phyloP scores from a whole-genome alignment of 345 rosid species.

The Eutrema japonicum region DNA sequence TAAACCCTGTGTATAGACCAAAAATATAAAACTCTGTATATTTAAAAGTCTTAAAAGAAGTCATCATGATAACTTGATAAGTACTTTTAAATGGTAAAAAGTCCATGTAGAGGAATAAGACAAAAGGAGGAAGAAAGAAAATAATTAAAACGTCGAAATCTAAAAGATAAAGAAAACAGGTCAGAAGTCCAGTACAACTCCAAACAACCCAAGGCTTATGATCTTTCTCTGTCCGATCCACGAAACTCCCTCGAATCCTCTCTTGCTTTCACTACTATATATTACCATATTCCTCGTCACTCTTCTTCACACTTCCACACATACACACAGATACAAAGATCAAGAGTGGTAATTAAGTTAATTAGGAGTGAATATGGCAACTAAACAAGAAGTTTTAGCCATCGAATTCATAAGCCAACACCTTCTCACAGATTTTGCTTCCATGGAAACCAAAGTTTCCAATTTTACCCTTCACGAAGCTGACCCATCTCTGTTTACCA shows the following conservation, averaged over 20 bases:
- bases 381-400: slow-evolving; percentile 50
- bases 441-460: slow-evolving; percentile 49
- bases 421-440: slow-evolving; percentile 59
- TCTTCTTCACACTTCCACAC: slow-evolving; percentile 35
- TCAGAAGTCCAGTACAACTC: slow-evolving; percentile 25
- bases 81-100: slow-evolving; percentile 29
- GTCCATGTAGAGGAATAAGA: slow-evolving; percentile 32
- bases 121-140: slow-evolving; percentile 18
- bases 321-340: slow-evolving; percentile 11
- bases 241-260: slow-evolving; percentile 43
- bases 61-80: slow-evolving; percentile 38
- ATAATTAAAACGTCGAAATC: background rate
- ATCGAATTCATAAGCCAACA: slow-evolving; percentile 67
- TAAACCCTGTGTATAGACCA: slow-evolving; percentile 4
- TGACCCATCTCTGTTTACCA: slow-evolving; percentile 22
- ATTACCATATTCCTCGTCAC: slow-evolving; percentile 32
- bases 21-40: background rate
- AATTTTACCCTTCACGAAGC: slow-evolving; percentile 17
- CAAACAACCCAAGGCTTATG: slow-evolving; percentile 33
- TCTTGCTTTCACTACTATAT: slow-evolving; percentile 21
- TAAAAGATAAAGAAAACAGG: slow-evolving; percentile 21
- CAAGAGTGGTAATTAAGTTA: slow-evolving; percentile 10
- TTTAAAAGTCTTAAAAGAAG: slow-evolving; percentile 19
- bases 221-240: slow-evolving; percentile 41
- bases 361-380: slow-evolving; percentile 36